Evolutionary conservation across 768 basidiomycete genomes (phyloP), one percentile per base, ranked within the genome.

Genomic region (Kwoniella dejecticola): DNA sequence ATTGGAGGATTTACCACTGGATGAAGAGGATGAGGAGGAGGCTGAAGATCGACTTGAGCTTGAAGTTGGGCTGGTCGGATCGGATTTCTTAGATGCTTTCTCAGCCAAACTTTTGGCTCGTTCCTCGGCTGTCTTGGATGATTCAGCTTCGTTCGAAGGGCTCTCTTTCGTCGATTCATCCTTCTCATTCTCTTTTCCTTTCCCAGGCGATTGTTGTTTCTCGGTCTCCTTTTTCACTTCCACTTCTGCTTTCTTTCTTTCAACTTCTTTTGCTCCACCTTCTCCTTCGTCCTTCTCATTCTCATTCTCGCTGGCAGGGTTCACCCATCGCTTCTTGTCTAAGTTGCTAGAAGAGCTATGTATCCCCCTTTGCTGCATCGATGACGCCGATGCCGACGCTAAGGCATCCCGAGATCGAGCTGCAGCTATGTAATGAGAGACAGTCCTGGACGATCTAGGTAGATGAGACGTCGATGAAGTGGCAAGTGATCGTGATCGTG

Each of bases 211-310:
- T 48, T 44, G 23, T 44, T 44, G 42, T 23, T 4, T 44, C 59
- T n/a, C 42, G 23, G 31, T 23, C 44, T 73, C 13, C 70, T 62
- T 69, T 69, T 70, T 60, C 65, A 42, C 47, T 70, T 73, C 30
- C 49, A 29, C 21, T 48, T 48, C 46, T 29, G 11, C 26, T 12
- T 26, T 48, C 26, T 48, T 29, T 15, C 13, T 8, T 30, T 48
- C 26, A 3, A 8, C 27, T 29, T 19, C 31, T 23, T 49, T 19
- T 52, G 21, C 23, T 12, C 19, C 31, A 23, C 33, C 57, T 59
- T 23, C 36, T 48, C 29, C 24, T 33, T 52, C n/a, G 21, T 30
- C 59, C n/a, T 49, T 33, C 19, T 7, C 7, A 17, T 57, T 36
- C 15, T 36, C 55, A 15, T 44, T 45, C n/a, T 47, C 33, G 15